Percentiles rank a stretch among this genome's conserved stretches.
phyloP scores from a whole-genome alignment of 2,329 filamentous ascomycete species.

The Xylariaceae sp. region DNA sequence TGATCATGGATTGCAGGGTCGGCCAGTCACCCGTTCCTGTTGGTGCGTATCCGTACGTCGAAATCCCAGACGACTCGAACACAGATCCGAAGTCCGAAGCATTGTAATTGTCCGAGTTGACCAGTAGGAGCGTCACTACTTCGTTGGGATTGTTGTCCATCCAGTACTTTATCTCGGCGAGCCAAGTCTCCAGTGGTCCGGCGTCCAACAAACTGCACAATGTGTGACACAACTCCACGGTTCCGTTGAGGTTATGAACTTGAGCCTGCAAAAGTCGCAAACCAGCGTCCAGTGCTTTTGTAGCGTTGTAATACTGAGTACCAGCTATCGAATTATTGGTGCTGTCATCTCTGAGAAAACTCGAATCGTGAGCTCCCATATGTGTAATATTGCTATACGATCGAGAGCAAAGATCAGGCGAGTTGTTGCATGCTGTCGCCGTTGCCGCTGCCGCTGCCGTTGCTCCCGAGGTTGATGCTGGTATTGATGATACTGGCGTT shows the following conservation, averaged over 20 bases:
- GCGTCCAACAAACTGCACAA: slow-evolving; percentile 65
- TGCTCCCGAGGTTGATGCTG: slow-evolving; percentile 3
- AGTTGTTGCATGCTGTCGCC: slow-evolving; percentile 71
- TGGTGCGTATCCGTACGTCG: slow-evolving; percentile 54
- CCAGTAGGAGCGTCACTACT: slow-evolving; percentile 69
- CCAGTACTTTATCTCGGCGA: slow-evolving; percentile 62
- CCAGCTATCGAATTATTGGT: slow-evolving; percentile 61
- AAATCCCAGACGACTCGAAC: slow-evolving; percentile 54
- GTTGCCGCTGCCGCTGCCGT: slow-evolving; percentile 25
- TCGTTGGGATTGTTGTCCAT: slow-evolving; percentile 67
- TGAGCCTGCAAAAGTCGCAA: slow-evolving; percentile 69
- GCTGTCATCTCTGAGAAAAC: slow-evolving; percentile 63
- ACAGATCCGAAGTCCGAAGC: slow-evolving; percentile 51
- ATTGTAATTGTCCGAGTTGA: slow-evolving; percentile 55
- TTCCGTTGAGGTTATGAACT: slow-evolving; percentile 58
- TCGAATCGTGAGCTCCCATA: slow-evolving; percentile 71
- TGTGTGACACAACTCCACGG: slow-evolving; percentile 67
- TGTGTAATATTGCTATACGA: slow-evolving; percentile 74
- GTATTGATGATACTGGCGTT: slow-evolving; percentile 4
- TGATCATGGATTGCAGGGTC: slow-evolving; percentile 64
- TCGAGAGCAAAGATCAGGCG: slow-evolving; percentile 65
- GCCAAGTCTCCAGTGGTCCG: slow-evolving; percentile 61
- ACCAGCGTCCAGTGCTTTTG: slow-evolving; percentile 65
- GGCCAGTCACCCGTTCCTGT: slow-evolving; percentile 53
- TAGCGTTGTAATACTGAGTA: slow-evolving; percentile 73